A percentile compares a stretch with the other conserved stretches of the same genome.
These are phyloP conservation scores for Trichopus zeylanicus DNA, from an alignment of 116 monocot species.

Conservation along the genomic window DNA sequence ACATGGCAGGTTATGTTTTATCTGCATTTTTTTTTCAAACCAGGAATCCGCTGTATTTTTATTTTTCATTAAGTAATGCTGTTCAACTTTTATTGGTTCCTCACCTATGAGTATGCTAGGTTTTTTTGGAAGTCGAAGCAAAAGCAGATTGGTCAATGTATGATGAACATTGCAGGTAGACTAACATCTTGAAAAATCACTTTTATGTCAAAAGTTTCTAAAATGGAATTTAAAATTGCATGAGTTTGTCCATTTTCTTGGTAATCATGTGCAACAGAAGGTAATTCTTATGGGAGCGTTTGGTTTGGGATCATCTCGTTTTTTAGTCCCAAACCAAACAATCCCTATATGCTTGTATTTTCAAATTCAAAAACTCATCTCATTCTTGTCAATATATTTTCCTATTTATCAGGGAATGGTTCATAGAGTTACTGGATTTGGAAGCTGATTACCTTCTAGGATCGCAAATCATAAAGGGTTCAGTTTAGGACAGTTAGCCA, in stretches of 20 bases:
- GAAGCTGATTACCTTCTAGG: too few relatives aligned
- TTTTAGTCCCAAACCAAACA: too few relatives aligned
- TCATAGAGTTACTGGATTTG: too few relatives aligned
- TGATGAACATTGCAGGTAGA: constrained; percentile 80
- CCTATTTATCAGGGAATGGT: too few relatives aligned
- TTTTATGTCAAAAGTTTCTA: neutral
- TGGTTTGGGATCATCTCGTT: neutral
- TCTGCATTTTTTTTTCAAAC: neutral
- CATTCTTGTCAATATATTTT: too few relatives aligned
- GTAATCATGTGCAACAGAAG: neutral
- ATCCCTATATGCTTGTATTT: too few relatives aligned
- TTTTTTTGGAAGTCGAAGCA: constrained; percentile 52
- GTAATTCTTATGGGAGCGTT: too few relatives aligned
- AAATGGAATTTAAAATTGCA: neutral
- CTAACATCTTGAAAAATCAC: neutral
- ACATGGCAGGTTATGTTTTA: too few relatives aligned
- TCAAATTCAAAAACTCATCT: too few relatives aligned
- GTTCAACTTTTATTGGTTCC: neutral
- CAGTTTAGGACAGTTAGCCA: too few relatives aligned
- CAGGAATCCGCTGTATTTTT: neutral
- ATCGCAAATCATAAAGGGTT: too few relatives aligned
- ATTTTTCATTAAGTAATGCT: neutral
- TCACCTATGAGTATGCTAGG: constrained; percentile 24
- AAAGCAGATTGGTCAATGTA: constrained; percentile 60
- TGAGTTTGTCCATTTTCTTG: neutral